A percentile compares a stretch with the other conserved stretches of the same genome.
Conservation (phyloP, 352 stramenopile genomes). For the Phytophthora fragariae region DNA sequence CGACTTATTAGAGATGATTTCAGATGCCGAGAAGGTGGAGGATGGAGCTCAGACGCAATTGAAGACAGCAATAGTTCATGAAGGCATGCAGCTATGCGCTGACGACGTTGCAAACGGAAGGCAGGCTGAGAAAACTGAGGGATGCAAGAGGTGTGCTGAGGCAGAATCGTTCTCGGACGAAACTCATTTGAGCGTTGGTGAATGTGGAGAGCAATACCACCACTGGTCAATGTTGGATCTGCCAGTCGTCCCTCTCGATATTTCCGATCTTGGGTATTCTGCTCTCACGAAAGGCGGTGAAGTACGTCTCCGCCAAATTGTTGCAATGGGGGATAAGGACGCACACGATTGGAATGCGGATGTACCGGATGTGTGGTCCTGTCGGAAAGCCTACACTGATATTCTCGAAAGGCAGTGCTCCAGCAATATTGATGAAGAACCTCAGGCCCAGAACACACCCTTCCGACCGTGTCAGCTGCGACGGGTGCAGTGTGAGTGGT, state of each 20-base stretch:
- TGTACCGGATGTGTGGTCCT: slow-evolving; percentile 19
- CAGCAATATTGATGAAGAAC: not conserved
- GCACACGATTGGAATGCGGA: not conserved
- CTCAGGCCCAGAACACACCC: not conserved
- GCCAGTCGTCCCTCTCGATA: not conserved
- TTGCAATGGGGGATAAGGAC: not conserved
- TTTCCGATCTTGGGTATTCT: not conserved
- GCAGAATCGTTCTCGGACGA: not conserved
- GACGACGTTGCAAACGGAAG: not conserved
- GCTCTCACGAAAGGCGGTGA: slow-evolving; percentile 19
- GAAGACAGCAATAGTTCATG: too few species aligned
- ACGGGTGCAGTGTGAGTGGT: slow-evolving; percentile 32
- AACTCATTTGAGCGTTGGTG: not conserved
- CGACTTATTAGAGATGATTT: not conserved
- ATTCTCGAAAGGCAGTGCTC: not conserved
- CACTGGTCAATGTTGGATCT: slow-evolving; percentile 11
- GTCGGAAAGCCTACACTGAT: not conserved
- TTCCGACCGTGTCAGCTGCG: not conserved
- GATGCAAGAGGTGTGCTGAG: not conserved
- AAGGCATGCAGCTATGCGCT: not conserved
- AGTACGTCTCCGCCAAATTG: not conserved
- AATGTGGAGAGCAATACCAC: not conserved
- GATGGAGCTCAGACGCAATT: not conserved
- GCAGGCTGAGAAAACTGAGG: not conserved
- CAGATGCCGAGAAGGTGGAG: not conserved